A percentile compares a stretch with the other conserved stretches of the same genome.
Evolutionary conservation across 1,139 yeast genomes (phyloP).

Genomic region (Candida albicans): DNA sequence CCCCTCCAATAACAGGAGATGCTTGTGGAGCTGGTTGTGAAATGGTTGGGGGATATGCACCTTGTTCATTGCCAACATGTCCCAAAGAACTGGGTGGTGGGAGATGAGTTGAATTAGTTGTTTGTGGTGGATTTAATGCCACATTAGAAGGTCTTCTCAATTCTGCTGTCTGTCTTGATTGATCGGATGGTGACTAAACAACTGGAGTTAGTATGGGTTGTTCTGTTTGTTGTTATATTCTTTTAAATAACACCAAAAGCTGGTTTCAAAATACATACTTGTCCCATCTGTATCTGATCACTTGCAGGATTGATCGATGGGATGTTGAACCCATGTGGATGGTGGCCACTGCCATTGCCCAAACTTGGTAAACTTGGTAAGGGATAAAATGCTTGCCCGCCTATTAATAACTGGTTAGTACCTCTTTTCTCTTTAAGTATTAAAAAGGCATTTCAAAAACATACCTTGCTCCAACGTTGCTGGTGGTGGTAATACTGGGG

Average conservation of each 20-base stretch:
- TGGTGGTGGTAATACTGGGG: slow-evolving; percentile 59
- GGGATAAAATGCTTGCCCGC: slow-evolving; percentile 52
- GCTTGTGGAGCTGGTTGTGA: slow-evolving; percentile 14
- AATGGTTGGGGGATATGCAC: slow-evolving; percentile 9
- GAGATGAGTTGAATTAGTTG: slow-evolving; percentile 18
- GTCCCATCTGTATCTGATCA: slow-evolving; percentile 24
- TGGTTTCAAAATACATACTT: slow-evolving; percentile 25
- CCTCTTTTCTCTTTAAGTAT: background rate
- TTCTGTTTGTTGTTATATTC: background rate
- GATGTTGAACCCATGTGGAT: slow-evolving; percentile 46
- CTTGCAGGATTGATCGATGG: slow-evolving; percentile 44
- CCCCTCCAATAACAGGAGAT: slow-evolving; percentile 26
- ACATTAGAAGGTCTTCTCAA: slow-evolving; percentile 29
- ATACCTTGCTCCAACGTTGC: slow-evolving; percentile 52
- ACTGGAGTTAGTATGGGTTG: slow-evolving; percentile 11
- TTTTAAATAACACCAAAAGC: slow-evolving; percentile 4
- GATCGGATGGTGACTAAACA: slow-evolving; percentile 18
- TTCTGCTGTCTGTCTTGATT: slow-evolving; percentile 25
- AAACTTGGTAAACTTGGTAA: slow-evolving; percentile 54
- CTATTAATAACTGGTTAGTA: slow-evolving; percentile 24
- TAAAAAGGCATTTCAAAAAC: slow-evolving; percentile 17
- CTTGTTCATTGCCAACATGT: slow-evolving; percentile 6
- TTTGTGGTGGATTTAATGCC: slow-evolving; percentile 18
- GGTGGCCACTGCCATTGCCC: slow-evolving; percentile 42
- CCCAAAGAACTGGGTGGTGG: slow-evolving; percentile 27